These are phyloP conservation scores for Goffeauzyma gilvescens DNA, from an alignment of 768 basidiomycete species.

Conservation along the genomic window DNA sequence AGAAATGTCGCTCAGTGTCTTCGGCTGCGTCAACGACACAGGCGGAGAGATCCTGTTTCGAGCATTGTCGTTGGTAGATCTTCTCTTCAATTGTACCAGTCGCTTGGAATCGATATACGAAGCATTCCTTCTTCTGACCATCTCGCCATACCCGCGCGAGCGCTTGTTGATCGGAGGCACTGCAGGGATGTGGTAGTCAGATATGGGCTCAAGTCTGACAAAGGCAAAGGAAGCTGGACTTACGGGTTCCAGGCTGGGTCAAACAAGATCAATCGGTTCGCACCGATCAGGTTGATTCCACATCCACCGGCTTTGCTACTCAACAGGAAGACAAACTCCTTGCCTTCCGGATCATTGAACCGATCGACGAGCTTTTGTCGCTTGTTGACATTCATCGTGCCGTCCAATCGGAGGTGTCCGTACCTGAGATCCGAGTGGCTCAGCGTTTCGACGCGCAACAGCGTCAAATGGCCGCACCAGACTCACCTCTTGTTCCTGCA, in stretches of 20 bases:
- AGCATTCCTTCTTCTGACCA: conserved; percentile 99
- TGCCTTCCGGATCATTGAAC: conserved; percentile 33
- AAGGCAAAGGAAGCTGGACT: conserved; percentile 1
- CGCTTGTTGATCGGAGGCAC: conserved; percentile 94
- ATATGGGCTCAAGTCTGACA: neutral
- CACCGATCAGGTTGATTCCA: conserved; percentile 34
- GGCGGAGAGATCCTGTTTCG: conserved; percentile 87
- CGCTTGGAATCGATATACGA: conserved; percentile 93
- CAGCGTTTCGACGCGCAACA: neutral
- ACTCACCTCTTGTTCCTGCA: conserved; percentile 64
- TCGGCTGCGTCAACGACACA: conserved; percentile 97
- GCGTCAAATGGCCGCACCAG: conserved; percentile 1
- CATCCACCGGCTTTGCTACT: conserved; percentile 34
- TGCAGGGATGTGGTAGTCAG: neutral
- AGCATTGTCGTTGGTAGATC: conserved; percentile 83
- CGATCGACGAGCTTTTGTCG: conserved; percentile 55
- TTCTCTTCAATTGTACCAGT: conserved; percentile 97
- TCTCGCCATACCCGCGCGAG: conserved; percentile 98
- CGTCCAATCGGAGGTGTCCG: conserved; percentile 77
- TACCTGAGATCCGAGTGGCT: conserved; percentile 41
- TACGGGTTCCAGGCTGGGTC: conserved; percentile 36
- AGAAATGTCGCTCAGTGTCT: conserved; percentile 88
- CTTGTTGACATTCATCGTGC: conserved; percentile 77
- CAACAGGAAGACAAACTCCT: conserved; percentile 32
- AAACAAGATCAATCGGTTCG: conserved; percentile 32